Evolutionary conservation across 2,329 filamentous ascomycete genomes (phyloP).

Genomic region (Plenodomus biglobosus): DNA sequence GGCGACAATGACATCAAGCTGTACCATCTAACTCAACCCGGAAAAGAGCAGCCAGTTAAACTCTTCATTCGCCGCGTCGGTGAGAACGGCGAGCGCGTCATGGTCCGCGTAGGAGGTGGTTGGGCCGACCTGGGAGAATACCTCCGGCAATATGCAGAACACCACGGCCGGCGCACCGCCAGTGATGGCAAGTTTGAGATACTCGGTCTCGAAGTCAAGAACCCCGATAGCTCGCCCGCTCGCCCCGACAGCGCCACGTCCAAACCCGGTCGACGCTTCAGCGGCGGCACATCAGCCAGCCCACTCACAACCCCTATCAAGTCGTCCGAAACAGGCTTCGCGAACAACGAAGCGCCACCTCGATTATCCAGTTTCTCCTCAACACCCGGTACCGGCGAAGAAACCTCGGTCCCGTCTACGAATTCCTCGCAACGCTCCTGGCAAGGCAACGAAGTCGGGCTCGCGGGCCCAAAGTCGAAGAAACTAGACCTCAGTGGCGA

Average conservation of each 20-base stretch:
- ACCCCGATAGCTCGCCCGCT: conserved; percentile 25
- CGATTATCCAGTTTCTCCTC: conserved; percentile 27
- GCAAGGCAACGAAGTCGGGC: conserved; percentile 57
- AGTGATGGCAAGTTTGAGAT: conserved; percentile 60
- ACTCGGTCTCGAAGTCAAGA: conserved; percentile 49
- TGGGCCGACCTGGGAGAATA: conserved; percentile 98
- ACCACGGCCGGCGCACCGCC: conserved; percentile 75
- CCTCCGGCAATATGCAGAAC: conserved; percentile 85
- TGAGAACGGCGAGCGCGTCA: conserved; percentile 85
- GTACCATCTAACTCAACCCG: conserved; percentile 85
- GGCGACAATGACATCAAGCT: conserved; percentile 72
- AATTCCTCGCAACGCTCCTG: conserved; percentile 37
- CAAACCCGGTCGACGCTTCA: conserved; percentile 29
- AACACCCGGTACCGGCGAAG: conserved; percentile 31
- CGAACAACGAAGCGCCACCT: conserved; percentile 25
- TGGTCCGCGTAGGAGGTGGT: conserved; percentile 97
- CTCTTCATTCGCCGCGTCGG: conserved; percentile 92
- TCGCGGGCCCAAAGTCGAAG: conserved; percentile 69
- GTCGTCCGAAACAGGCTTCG: conserved; percentile 13
- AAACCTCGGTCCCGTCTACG: conserved; percentile 28
- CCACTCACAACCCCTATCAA: conserved; percentile 36
- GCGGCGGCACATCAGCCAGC: conserved; percentile 22
- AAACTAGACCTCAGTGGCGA: conserved; percentile 67
- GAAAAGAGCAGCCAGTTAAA: conserved; percentile 86
- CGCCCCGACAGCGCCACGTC: conserved; percentile 35